Evolutionary conservation across 352 stramenopile species (phyloP), one percentile per base, ranked within the genome.

Genomic region (Globisporangium nagaii): DNA sequence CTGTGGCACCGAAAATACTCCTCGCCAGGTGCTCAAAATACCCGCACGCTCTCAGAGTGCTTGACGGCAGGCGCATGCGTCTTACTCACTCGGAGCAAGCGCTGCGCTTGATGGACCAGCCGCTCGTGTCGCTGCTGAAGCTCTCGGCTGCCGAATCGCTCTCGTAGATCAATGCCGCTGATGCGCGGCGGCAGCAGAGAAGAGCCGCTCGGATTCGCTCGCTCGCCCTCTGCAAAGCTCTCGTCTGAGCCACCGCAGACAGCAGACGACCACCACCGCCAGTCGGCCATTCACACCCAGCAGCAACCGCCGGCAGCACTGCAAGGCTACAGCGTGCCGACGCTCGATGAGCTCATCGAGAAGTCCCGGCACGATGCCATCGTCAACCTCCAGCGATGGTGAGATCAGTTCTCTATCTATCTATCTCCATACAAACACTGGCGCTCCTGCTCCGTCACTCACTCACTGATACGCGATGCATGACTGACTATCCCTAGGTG

Each of bases 311-410:
- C 50, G n/a, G 17, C 13, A 27, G 11, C 19, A 9, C 49, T n/a
- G 39, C 24, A 47, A 2, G 24, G 6, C 6, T 49, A 49, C 42
- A 39, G 27, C 15, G 56, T 62, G 2, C 55, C 58, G 10, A 63
- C 71, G 8, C 52, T 73, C 31, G 66, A 67, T 5, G 66, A 82
- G 31, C 60, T 75, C 41, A 44, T 73, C 17, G 70, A 82, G 37
- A 65, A 71, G 46, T 75, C 72, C 4, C 58, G 56, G 27, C 58
- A 65, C 20, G 70, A 74, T 35, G 69, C 71, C 1, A 65, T 68
- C 19, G 49, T 82, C 22, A 58, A 56, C 8, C 41, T 82, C 6
- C 71, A 82, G 59, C 63, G 69, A 62, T 82, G 66, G 66, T 66
- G 49, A 47, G 9, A 3, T 27, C 9, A 0, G 4, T 27, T 24